Base-by-base conservation (phyloP, 768 basidiomycete species). In the Mycena haematopus region DNA sequence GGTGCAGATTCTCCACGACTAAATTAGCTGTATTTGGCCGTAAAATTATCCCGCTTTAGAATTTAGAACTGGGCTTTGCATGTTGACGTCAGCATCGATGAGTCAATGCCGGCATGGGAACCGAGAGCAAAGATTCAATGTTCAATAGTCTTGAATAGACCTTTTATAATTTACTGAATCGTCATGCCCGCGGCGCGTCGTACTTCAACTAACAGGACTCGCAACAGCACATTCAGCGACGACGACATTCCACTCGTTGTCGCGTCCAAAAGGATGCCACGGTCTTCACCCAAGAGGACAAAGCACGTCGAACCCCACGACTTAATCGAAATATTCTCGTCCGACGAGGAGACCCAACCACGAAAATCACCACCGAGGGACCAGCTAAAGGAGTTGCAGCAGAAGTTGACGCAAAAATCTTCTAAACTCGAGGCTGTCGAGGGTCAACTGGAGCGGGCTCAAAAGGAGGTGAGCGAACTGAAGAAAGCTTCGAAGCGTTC, bases 251-350 rank as follows among this genome's bases (percentile, higher is more conserved):
- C 58, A 15, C 15, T 64, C n/a, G 17, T 59, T 17, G 21, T 58
- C 5, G 29, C 62, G 1, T 50, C 57, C 24, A 44, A 40, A 47
- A 33, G 2, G 0, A 22, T 55, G 73, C 60, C 70, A 67, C 49
- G 74, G 73, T 53, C 68, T 60, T 44, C 62, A 44, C 64, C 65
- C 57, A 71, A 65, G 66, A 70, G 70, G 65, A 71, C 66, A 31
- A 67, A 65, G 54, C 61, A 58, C 19, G 47, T 45, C 45, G 63
- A 67, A 53, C 40, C 66, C 10, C 11, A 19, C 24, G 84, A 85
- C 21, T 73, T n/a, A 21, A 81, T 86, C 52, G 85, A 87, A 69
- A 82, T 87, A 58, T 84, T 82, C 1, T 85, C 84, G n/a, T 84
- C 83, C 27, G 86, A 87, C 17, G 85, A 85, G 5, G 62, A 57